Evolutionary conservation across 2,329 filamentous ascomycete species (phyloP).

Genomic region (Exophiala alcalophila): DNA sequence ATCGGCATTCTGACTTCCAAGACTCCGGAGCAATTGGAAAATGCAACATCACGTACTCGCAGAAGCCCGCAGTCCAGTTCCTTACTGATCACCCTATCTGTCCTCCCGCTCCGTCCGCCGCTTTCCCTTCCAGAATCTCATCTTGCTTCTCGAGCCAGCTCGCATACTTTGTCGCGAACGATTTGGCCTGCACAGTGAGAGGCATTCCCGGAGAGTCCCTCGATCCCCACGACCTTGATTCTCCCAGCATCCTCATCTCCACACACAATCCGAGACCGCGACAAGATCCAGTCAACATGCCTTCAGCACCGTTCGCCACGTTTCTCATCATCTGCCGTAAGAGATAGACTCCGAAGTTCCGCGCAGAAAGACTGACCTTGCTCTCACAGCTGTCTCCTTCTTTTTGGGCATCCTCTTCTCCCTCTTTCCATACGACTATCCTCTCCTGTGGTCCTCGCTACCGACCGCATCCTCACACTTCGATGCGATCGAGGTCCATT

Average conservation of each 20-base stretch:
- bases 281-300: slow-evolving; percentile 22
- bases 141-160: too few species aligned
- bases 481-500: slow-evolving; percentile 81
- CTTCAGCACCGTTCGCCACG: slow-evolving; percentile 69
- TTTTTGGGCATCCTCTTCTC: slow-evolving; percentile 98
- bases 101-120: too few species aligned
- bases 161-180: too few species aligned
- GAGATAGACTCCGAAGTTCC: slow-evolving; percentile 5
- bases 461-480: slow-evolving; percentile 61
- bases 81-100: too few species aligned
- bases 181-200: not conserved
- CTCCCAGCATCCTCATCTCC: not conserved
- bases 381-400: slow-evolving; percentile 74
- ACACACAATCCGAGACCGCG: not conserved
- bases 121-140: too few species aligned
- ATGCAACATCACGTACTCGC: slow-evolving; percentile 13
- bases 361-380: slow-evolving; percentile 12
- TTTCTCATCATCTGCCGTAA: slow-evolving; percentile 67
- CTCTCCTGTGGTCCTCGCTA: slow-evolving; percentile 46
- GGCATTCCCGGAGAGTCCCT: not conserved
- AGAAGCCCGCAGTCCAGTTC: too few species aligned
- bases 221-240: too few species aligned
- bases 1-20: too few species aligned
- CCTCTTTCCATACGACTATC: slow-evolving; percentile 79
- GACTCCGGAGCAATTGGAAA: too few species aligned